Base-by-base conservation (phyloP, 371 early-diverging fungal genomes). In the Mortierella sp. region DNA sequence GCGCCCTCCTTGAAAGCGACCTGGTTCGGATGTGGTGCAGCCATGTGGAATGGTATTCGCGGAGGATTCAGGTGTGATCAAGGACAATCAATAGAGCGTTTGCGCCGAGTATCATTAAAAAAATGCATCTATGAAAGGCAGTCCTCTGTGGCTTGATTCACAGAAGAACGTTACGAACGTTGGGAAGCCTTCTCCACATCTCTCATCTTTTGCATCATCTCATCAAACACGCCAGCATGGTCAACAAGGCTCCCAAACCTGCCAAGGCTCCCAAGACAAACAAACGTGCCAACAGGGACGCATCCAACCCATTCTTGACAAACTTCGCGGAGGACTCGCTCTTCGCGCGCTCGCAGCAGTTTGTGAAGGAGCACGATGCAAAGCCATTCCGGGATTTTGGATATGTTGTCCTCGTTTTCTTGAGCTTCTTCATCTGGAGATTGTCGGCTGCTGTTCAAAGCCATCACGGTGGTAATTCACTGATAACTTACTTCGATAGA, bases 1-100 rank as follows among this genome's bases (percentile, higher is more conserved):
- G 86, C 84, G 24, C 89, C 92, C 73, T 88, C 84, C 44, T 73
- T 78, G 73, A 91, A 91, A 15, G 87, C 87, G 12, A 82, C 69
- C 50, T 86, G 85, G 65, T 90, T 90, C 0, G 88, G 87, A 63
- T 88, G 88, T 23, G 70, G 61, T 44, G 63, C 50, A 28, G 69
- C 69, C 76, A 75, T 75, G 41, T 14, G 7, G 37, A 2, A 14
- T 34, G 4, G 37, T 34, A 14, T 8, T 27, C 11, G 49, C 26
- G 24, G 24, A 14, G 24, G 26, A 24, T 48, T 21, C 11, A 19
- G 12, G 17, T 14, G 48, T 24, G 21, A 48, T 24, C 24, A 4
- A 37, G 24, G 34, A 41, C n/a, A 55, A 31, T 27, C 30, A 3
- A 49, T 14, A 48, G 39, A 17, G 23, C 30, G 44, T 27, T 23